Conservation (phyloP, 805 yeast species). For the Nakazawaea anatomiae region DNA sequence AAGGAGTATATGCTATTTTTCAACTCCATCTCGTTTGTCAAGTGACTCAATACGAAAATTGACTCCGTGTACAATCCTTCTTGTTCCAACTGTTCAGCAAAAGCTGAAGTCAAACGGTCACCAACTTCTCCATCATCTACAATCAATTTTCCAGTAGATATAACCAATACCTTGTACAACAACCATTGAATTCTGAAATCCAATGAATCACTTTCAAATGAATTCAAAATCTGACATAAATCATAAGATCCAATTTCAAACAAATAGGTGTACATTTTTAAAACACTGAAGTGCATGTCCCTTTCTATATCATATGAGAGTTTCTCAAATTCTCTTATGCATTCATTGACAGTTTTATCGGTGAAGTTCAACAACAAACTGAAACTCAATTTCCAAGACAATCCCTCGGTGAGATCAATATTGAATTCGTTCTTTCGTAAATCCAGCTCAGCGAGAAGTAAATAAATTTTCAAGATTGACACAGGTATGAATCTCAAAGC, state of each 20-base stretch:
- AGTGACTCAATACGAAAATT: conserved; percentile 55
- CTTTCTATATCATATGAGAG: conserved; percentile 11
- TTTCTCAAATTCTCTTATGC: conserved; percentile 11
- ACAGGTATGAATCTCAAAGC: conserved; percentile 42
- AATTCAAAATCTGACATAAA: not conserved
- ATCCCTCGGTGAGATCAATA: conserved; percentile 32
- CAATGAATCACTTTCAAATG: not conserved
- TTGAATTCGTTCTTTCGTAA: conserved; percentile 22
- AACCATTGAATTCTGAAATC: conserved; percentile 12
- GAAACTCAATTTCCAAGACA: conserved; percentile 64
- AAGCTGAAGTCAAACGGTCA: conserved; percentile 19
- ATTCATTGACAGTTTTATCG: conserved; percentile 13
- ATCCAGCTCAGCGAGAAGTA: conserved; percentile 52
- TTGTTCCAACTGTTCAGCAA: conserved; percentile 47
- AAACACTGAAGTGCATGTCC: conserved; percentile 17
- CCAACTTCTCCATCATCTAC: conserved; percentile 8
- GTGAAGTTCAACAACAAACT: conserved; percentile 49
- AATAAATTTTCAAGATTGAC: conserved; percentile 53
- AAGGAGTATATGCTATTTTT: not conserved
- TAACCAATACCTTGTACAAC: conserved; percentile 12
- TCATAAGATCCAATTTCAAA: conserved; percentile 11
- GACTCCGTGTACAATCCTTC: conserved; percentile 53
- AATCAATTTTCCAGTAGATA: conserved; percentile 13
- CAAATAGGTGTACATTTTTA: conserved; percentile 24
- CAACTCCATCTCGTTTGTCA: conserved; percentile 35